A percentile compares a stretch with the other conserved stretches of the same genome.
phyloP scores from a whole-genome alignment of 2,329 filamentous ascomycete species.

The Cladophialophora carrionii region DNA sequence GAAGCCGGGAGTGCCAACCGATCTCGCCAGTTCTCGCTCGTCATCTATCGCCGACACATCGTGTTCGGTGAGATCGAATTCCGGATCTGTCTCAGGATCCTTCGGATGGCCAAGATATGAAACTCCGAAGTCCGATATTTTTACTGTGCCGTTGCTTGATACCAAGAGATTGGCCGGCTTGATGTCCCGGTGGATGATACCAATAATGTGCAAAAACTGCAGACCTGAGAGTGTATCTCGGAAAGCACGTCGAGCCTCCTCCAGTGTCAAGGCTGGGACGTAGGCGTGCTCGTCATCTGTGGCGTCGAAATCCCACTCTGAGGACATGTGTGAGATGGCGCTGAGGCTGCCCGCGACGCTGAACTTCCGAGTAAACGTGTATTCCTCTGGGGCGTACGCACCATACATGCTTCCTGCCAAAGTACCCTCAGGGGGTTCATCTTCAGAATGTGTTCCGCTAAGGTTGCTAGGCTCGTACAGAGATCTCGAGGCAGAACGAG shows the following conservation, averaged over 20 bases:
- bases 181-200: slow-evolving; percentile 99
- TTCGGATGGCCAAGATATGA: slow-evolving; percentile 93
- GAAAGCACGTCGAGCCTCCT: slow-evolving; percentile 80
- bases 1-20: slow-evolving; percentile 94
- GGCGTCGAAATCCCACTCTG: slow-evolving; percentile 49
- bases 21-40: slow-evolving; percentile 95
- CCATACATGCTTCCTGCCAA: slow-evolving; percentile 80
- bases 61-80: slow-evolving; percentile 73
- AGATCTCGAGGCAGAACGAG: slow-evolving; percentile 39
- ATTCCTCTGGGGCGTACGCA: slow-evolving; percentile 63
- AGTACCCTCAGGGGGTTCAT: slow-evolving; percentile 44
- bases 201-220: slow-evolving; percentile 91
- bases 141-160: slow-evolving; percentile 81
- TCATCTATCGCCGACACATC: slow-evolving; percentile 88
- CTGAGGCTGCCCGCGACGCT: slow-evolving; percentile 68
- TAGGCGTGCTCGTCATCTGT: slow-evolving; percentile 84
- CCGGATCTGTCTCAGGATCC: slow-evolving; percentile 70
- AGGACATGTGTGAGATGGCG: slow-evolving; percentile 47
- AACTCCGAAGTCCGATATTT: slow-evolving; percentile 98
- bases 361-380: slow-evolving; percentile 67
- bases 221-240: slow-evolving; percentile 89
- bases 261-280: slow-evolving; percentile 88
- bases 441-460: slow-evolving; percentile 28
- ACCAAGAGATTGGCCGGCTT: slow-evolving; percentile 96
- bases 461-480: slow-evolving; percentile 28